Conservation (phyloP, 352 stramenopile species). For the Proteromonas lacertae region DNA sequence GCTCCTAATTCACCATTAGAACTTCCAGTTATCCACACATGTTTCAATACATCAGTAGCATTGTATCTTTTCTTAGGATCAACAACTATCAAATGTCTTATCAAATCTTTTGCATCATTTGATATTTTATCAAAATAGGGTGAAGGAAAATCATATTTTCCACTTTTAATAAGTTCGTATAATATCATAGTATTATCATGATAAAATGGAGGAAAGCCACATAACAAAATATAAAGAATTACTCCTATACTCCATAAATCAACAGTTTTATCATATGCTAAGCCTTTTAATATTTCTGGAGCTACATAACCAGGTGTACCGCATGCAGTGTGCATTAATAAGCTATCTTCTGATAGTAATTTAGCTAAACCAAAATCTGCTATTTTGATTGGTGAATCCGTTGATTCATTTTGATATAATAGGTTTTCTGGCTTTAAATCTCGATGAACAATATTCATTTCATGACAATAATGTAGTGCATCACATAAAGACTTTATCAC, state of each 20-base stretch:
- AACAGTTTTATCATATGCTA: constrained; percentile 46
- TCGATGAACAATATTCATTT: constrained; percentile 46
- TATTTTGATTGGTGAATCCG: constrained; percentile 17
- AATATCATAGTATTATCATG: constrained; percentile 44
- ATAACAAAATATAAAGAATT: constrained; percentile 85
- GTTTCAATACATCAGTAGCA: constrained; percentile 15
- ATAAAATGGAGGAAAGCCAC: constrained; percentile 77
- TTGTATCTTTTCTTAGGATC: constrained; percentile 49
- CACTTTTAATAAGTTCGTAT: constrained; percentile 46
- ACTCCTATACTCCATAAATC: constrained; percentile 38
- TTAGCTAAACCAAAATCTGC: constrained; percentile 27
- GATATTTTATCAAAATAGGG: constrained; percentile 71
- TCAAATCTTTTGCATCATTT: constrained; percentile 45
- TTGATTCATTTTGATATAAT: constrained; percentile 27
- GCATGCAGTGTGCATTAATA: constrained; percentile 46
- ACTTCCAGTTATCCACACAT: too few species aligned
- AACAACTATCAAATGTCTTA: constrained; percentile 42
- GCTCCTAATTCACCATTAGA: too few species aligned
- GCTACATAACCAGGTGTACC: constrained; percentile 78
- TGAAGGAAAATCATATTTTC: constrained; percentile 48
- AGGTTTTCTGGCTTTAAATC: too few species aligned
- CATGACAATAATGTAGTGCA: constrained; percentile 42
- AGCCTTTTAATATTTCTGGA: constrained; percentile 65
- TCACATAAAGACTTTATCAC: constrained; percentile 38
- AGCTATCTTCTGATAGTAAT: constrained; percentile 3